Conservation (phyloP, 2,329 filamentous ascomycete genomes). For the Xylaria sp. region DNA sequence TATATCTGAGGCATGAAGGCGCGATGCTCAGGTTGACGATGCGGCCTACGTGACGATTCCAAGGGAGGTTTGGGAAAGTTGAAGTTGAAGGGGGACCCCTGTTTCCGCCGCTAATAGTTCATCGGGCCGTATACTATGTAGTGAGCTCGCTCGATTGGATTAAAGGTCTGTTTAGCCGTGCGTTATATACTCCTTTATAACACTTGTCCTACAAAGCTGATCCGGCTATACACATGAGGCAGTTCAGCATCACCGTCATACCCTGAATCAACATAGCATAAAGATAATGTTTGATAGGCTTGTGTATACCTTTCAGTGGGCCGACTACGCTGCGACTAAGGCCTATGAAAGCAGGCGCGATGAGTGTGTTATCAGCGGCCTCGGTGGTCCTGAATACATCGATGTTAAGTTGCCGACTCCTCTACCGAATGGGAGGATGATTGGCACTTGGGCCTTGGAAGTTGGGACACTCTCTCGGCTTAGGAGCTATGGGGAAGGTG, state of each 20-base stretch:
- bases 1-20: slow-evolving; percentile 17
- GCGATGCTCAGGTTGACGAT: slow-evolving; percentile 21
- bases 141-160: background rate
- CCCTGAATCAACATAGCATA: background rate
- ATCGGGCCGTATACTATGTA: background rate
- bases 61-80: background rate
- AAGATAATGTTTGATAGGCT: background rate
- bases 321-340: background rate
- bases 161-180: background rate
- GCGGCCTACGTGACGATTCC: background rate
- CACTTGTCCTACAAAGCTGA: too few species aligned
- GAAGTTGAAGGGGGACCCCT: background rate
- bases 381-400: background rate
- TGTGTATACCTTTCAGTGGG: background rate
- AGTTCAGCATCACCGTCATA: too few species aligned
- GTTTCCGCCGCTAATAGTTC: background rate
- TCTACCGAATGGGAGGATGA: background rate
- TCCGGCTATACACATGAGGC: too few species aligned
- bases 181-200: too few species aligned
- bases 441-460: background rate
- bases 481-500: background rate
- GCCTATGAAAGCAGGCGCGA: background rate
- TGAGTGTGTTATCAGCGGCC: background rate
- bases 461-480: background rate
- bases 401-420: background rate